Percentiles rank a stretch among this genome's conserved stretches.
These are phyloP conservation scores for Solanum acaule DNA, from an alignment of 257 asterid genomes.

Conservation along the genomic window DNA sequence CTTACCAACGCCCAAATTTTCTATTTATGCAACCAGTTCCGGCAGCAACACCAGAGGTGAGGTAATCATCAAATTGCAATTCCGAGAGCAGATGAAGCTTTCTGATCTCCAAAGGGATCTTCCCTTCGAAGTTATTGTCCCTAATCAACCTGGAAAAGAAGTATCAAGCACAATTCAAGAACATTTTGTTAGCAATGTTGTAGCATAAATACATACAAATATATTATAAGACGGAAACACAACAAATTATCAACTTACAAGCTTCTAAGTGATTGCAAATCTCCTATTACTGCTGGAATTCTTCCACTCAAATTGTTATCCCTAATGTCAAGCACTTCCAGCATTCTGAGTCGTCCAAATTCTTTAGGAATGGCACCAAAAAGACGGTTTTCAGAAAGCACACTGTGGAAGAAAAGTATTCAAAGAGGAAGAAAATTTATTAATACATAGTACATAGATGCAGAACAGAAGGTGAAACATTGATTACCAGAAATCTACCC, in stretches of 20 bases:
- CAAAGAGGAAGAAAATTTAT: neutral
- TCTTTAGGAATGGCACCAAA: slow-evolving; percentile 65
- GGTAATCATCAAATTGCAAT: slow-evolving; percentile 44
- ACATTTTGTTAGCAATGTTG: neutral
- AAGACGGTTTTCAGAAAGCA: slow-evolving; percentile 58
- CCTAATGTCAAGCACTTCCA: slow-evolving; percentile 75
- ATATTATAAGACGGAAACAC: neutral
- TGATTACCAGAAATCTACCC: neutral
- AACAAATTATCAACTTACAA: slow-evolving; percentile 36
- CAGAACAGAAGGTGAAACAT: neutral
- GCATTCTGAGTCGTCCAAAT: slow-evolving; percentile 41
- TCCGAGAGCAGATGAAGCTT: slow-evolving; percentile 55
- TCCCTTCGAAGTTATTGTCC: slow-evolving; percentile 62
- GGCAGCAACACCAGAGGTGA: slow-evolving; percentile 24
- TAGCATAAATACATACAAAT: neutral
- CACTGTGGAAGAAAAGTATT: slow-evolving; percentile 7
- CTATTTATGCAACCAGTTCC: slow-evolving; percentile 55
- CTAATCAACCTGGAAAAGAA: slow-evolving; percentile 55
- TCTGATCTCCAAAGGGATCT: slow-evolving; percentile 58
- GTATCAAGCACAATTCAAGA: neutral
- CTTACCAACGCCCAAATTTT: slow-evolving; percentile 75
- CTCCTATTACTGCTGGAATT: slow-evolving; percentile 72
- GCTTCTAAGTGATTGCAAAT: slow-evolving; percentile 41
- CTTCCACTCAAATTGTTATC: slow-evolving; percentile 56
- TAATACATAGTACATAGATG: neutral